Evolutionary conservation across 2,329 filamentous ascomycete species (phyloP), one percentile per base, ranked within the genome.

Genomic region (Macrophomina tecta): DNA sequence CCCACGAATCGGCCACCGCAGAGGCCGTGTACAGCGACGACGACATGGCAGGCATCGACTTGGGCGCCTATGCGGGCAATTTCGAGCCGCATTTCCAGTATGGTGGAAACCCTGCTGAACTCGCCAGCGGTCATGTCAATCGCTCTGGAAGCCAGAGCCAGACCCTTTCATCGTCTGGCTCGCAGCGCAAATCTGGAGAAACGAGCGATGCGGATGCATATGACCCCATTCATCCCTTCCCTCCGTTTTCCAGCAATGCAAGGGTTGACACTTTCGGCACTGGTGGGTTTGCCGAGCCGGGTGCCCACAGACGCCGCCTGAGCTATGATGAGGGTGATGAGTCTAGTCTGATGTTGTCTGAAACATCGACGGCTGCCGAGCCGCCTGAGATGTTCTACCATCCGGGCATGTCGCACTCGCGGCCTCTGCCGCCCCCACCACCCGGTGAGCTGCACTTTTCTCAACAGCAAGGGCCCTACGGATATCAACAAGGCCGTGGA

Each of bases 281-380:
- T n/a, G 95, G 94, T 48, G 95, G 95, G 1, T 80, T 97, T 34
- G 89, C 93, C 69, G 87, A 91, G 67, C 93, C 94, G 2, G 88
- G 84, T 60, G 56, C 83, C 6, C 86, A 81, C 69, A 78, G 77
- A 51, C 82, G 93, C 70, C 87, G 93, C 68, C 83, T 93, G 73
- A 97, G 93, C 79, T 97, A 95, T 72, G 94, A 98, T 72, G 93
- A 97, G 75, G 94, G 92, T 1, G 95, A 97, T 71, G 95, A 98
- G 77, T 85, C 79, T 53, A 77, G 76, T 5, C 73, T 84, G 42
- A 81, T 78, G 70, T 80, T 83, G 55, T 75, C 75, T n/a, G 72
- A 75, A 38, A 71, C 80, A 36, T 76, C 78, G 8, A 78, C 79
- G 67, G 73, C 74, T 36, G 77, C 76, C 40, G 92, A 93, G 66